Percentiles rank a stretch among this genome's conserved stretches.
These are phyloP conservation scores for Raffaelea arxii DNA, from an alignment of 2,329 filamentous ascomycete genomes.

Conservation along the genomic window DNA sequence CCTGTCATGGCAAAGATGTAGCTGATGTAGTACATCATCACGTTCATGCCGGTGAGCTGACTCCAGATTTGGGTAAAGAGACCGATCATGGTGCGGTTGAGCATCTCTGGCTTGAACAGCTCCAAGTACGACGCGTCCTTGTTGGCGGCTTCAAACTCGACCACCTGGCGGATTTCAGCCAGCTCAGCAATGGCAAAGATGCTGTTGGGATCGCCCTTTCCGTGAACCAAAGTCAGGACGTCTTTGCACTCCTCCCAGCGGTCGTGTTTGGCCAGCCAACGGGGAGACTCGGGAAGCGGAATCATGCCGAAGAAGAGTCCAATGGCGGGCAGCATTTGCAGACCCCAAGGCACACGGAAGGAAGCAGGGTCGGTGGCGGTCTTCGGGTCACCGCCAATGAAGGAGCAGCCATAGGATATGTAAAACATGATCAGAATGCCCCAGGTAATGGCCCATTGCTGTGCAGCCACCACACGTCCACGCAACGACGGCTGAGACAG, in stretches of 20 bases:
- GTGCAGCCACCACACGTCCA: conserved; percentile 32
- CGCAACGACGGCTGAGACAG: conserved; percentile 39
- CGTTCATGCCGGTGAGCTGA: conserved; percentile 69
- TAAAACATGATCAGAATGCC: conserved; percentile 37
- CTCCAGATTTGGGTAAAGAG: conserved; percentile 68
- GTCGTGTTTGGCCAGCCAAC: conserved; percentile 40
- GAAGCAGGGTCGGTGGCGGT: conserved; percentile 25
- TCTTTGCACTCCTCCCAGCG: conserved; percentile 33
- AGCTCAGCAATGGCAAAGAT: conserved; percentile 60
- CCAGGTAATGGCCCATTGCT: conserved; percentile 24
- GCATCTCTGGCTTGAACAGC: conserved; percentile 62
- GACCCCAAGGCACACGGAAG: conserved; percentile 40
- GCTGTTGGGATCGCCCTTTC: conserved; percentile 52
- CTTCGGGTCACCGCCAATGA: conserved; percentile 18
- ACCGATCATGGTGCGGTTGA: conserved; percentile 63
- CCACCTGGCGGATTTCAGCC: conserved; percentile 62
- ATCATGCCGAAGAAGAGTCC: conserved; percentile 30
- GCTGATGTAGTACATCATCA: conserved; percentile 62
- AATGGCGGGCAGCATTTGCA: conserved; percentile 35
- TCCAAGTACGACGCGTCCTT: conserved; percentile 61
- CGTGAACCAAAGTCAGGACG: conserved; percentile 49
- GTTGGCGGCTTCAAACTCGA: conserved; percentile 63
- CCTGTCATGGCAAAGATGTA: conserved; percentile 68
- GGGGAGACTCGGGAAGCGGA: conserved; percentile 37
- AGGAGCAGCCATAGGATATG: conserved; percentile 36